Evolutionary conservation across 352 stramenopile genomes (phyloP), one percentile per base, ranked within the genome.

Genomic region (Pythium myriotylum): DNA sequence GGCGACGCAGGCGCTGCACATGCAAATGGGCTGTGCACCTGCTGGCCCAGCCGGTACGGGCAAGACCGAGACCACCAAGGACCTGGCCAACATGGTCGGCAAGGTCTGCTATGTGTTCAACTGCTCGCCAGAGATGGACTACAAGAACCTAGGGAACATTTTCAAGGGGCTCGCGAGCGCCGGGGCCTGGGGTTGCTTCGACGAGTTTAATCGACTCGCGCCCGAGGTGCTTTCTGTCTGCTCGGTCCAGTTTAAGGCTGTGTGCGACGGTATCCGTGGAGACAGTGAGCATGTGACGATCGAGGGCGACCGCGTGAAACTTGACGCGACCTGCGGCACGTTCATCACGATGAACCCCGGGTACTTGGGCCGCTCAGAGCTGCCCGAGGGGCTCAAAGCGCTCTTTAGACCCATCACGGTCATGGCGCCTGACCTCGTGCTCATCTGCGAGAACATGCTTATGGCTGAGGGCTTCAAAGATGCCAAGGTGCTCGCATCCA

Each of bases 321-420:
- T 98, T 0, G 92, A 98, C 57, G 68, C 86, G 8, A 90, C 81
- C 1, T 97, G 91, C 52, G 95, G 95, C 23, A 96, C 90, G 12
- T 98, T 97, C 60, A 98, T 98, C 66, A 98, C 94, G 13, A 98
- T 98, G 95, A 98, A 98, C 63, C 95, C 95, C 10, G 95, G 94
- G 1, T 98, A 98, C 45, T 62, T 98, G 8, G 95, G 95, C 0
- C 81, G 95, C 13, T 97, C 88, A 2, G 94, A 98, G 72, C 79
- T 98, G 1, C 95, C 95, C 0, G 95, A 98, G 70, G 94, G 93
- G 0, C 77, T 98, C 14, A 98, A 98, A 72, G 91, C 92, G 9
- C 74, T 98, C 0, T 98, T 98, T 55, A 88, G 95, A 32, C 94
- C 95, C 0, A 98, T 98, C 69, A 98, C 93, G 1, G 92, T 98